Percentiles rank a stretch among this genome's conserved stretches.
Conservation (phyloP, 345 rosid species). For the Euclidium syriacum region DNA sequence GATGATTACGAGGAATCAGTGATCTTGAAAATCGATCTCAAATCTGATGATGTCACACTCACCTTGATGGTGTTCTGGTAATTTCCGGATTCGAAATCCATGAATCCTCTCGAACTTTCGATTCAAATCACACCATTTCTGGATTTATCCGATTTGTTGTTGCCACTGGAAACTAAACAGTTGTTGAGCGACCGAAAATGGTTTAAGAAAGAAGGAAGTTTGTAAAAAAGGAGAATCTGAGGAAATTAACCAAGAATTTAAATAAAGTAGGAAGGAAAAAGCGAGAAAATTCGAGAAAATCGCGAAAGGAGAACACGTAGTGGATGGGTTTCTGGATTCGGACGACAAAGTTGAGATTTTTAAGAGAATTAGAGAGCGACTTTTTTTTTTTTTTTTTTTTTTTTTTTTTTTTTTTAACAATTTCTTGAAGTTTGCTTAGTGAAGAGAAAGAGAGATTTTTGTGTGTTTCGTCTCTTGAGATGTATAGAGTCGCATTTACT, state of each 20-base stretch:
- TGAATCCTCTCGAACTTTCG: slow-evolving; percentile 25
- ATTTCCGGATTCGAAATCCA: slow-evolving; percentile 44
- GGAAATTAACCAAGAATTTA: neutral
- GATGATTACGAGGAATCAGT: slow-evolving; percentile 11
- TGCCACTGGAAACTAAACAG: slow-evolving; percentile 18
- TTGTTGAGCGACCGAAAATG: slow-evolving; percentile 30
- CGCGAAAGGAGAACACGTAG: slow-evolving; percentile 17
- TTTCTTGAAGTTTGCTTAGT: slow-evolving; percentile 27
- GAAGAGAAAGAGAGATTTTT: slow-evolving; percentile 17
- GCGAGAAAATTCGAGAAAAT: slow-evolving; percentile 21
- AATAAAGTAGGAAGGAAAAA: neutral
- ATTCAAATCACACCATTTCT: neutral
- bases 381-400: neutral
- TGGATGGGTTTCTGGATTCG: slow-evolving; percentile 14
- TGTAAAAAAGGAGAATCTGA: neutral
- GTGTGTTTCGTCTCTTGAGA: slow-evolving; percentile 13
- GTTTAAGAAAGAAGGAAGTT: slow-evolving; percentile 15
- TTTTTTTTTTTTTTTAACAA: neutral
- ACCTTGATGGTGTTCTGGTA: slow-evolving; percentile 49
- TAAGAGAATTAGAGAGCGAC: slow-evolving; percentile 16
- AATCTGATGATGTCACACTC: slow-evolving; percentile 7
- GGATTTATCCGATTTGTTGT: neutral
- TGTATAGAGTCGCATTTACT: neutral
- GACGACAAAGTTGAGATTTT: slow-evolving; percentile 23
- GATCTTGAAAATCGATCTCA: slow-evolving; percentile 6